phyloP scores from a whole-genome alignment of 2,329 filamentous ascomycete species.

The Sphaerulina vaccinii region DNA sequence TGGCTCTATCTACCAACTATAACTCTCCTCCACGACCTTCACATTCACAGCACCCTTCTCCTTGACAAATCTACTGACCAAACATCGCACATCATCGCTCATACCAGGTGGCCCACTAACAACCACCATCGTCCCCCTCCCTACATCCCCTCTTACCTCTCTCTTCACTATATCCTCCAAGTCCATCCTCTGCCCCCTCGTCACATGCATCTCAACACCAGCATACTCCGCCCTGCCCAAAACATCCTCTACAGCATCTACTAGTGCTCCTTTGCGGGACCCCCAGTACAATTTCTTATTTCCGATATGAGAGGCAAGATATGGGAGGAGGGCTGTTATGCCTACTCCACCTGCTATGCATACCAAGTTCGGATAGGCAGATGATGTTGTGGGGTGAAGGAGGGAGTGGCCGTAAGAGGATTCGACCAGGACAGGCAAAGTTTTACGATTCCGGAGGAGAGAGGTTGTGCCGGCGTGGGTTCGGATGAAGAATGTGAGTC shows the following conservation, averaged over 20 bases:
- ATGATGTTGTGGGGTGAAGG: not conserved
- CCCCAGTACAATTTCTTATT: slow-evolving; percentile 43
- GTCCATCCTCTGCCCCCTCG: slow-evolving; percentile 39
- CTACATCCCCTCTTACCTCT: slow-evolving; percentile 35
- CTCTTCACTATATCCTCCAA: slow-evolving; percentile 33
- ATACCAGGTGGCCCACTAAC: slow-evolving; percentile 45
- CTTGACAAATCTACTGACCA: slow-evolving; percentile 29
- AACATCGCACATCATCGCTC: slow-evolving; percentile 42
- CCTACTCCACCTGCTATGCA: slow-evolving; percentile 51
- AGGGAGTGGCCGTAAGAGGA: slow-evolving; percentile 39
- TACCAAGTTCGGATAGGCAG: slow-evolving; percentile 34
- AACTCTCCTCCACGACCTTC: slow-evolving; percentile 25
- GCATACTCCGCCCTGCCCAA: slow-evolving; percentile 27
- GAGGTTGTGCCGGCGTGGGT: slow-evolving; percentile 40
- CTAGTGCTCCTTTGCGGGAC: slow-evolving; percentile 30
- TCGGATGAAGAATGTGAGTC: slow-evolving; percentile 41
- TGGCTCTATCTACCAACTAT: slow-evolving; percentile 28
- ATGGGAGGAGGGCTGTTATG: slow-evolving; percentile 47
- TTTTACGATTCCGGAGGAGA: slow-evolving; percentile 25
- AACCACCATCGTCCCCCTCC: slow-evolving; percentile 39
- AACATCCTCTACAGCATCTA: slow-evolving; percentile 24
- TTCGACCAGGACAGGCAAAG: slow-evolving; percentile 39
- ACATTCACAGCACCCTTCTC: slow-evolving; percentile 20
- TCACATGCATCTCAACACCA: slow-evolving; percentile 39
- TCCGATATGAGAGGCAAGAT: slow-evolving; percentile 33